Conservation (phyloP, 106 monocot species). For the Dioscorea dumetorum region DNA sequence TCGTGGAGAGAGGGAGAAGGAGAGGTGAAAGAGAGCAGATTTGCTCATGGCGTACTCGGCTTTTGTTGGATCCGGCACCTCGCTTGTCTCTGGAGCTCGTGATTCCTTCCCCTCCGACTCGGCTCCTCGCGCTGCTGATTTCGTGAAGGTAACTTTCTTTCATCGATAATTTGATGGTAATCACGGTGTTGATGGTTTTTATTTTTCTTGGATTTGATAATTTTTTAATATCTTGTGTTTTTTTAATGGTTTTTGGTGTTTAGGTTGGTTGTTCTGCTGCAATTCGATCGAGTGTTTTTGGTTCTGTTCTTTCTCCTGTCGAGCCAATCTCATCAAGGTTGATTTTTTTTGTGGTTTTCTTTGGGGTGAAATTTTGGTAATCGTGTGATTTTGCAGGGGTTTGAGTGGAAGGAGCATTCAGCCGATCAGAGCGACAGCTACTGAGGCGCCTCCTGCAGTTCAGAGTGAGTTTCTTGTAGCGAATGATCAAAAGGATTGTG, state of each 20-base stretch:
- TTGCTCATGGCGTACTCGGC: slow-evolving; percentile 1
- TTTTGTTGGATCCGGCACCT: background rate
- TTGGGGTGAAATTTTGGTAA: background rate
- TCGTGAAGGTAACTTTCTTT: background rate
- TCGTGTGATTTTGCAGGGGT: background rate
- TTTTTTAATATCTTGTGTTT: background rate
- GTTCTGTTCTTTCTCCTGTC: background rate
- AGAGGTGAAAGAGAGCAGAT: background rate
- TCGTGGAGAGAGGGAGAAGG: background rate
- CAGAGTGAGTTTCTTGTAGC: background rate
- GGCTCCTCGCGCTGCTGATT: background rate
- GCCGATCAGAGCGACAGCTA: slow-evolving; percentile 2
- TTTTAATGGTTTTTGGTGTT: background rate
- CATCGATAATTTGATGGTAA: background rate
- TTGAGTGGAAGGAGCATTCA: background rate
- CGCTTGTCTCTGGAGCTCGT: background rate
- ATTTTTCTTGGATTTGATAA: background rate
- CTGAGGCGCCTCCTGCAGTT: slow-evolving; percentile 3
- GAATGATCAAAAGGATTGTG: too few relatives aligned
- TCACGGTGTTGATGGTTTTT: too few relatives aligned
- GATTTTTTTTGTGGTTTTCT: background rate
- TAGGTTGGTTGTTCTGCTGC: background rate
- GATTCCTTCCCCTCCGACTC: background rate
- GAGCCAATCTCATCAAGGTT: slow-evolving; percentile 2
- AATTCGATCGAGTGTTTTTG: background rate